phyloP scores from a whole-genome alignment of 768 basidiomycete genomes.

The Xerocomellus chrysenteron region DNA sequence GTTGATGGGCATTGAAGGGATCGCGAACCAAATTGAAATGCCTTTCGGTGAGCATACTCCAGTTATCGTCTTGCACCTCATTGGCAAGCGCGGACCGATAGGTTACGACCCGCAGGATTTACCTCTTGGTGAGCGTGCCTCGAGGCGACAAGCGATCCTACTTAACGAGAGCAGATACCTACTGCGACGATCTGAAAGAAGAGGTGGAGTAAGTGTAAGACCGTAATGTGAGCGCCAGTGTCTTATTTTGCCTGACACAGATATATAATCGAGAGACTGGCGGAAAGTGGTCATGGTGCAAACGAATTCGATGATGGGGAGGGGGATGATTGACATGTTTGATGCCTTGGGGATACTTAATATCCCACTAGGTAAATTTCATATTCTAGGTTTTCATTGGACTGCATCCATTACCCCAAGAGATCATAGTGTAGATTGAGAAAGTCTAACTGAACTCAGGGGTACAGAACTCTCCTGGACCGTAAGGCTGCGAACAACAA shows the following conservation, averaged over 20 bases:
- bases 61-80: not conserved
- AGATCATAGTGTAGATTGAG: not conserved
- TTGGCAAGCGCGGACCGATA: conserved; percentile 23
- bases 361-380: not conserved
- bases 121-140: conserved; percentile 61
- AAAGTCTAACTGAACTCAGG: conserved; percentile 75
- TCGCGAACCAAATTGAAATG: conserved; percentile 93
- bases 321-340: conserved; percentile 64
- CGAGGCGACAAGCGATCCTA: not conserved
- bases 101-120: conserved; percentile 67
- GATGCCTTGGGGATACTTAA: not conserved
- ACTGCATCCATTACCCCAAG: not conserved
- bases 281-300: conserved; percentile 72
- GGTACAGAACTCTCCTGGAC: conserved; percentile 86
- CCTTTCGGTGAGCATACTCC: conserved; percentile 68
- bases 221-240: not conserved
- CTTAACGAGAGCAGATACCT: conserved; percentile 54
- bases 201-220: conserved; percentile 65
- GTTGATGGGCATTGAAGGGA: conserved; percentile 93
- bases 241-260: conserved; percentile 35
- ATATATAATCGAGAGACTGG: conserved; percentile 66
- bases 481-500: conserved; percentile 67
- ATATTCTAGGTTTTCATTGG: not conserved
- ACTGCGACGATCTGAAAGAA: conserved; percentile 83
- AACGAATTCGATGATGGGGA: conserved; percentile 78